Percentiles rank a stretch among this genome's conserved stretches.
Evolutionary conservation across 2,329 filamentous ascomycete species (phyloP).

Genomic region (Myriosclerotinia scirpicola): DNA sequence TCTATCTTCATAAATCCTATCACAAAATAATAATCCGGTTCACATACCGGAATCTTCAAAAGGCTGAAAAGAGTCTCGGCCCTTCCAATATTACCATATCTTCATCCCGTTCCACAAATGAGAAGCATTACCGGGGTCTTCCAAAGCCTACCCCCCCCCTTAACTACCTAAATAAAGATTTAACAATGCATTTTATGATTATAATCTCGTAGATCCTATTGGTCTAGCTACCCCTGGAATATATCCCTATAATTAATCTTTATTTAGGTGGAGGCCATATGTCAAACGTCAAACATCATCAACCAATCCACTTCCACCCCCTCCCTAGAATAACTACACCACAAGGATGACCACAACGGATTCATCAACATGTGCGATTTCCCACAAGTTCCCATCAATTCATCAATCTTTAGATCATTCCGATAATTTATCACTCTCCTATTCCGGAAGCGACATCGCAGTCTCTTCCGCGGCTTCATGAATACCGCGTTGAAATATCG

Average conservation of each 20-base stretch:
- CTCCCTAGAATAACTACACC: not conserved
- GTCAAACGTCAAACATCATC: not conserved
- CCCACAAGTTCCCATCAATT: not conserved
- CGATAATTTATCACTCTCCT: slow-evolving; percentile 13
- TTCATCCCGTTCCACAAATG: slow-evolving; percentile 3
- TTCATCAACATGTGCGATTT: not conserved
- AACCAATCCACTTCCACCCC: not conserved
- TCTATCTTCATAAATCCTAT: not conserved
- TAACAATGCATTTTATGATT: too few relatives aligned
- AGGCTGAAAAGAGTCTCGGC: slow-evolving; percentile 15
- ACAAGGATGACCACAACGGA: not conserved
- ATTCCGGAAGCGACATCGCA: slow-evolving; percentile 9
- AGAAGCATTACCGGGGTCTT: not conserved
- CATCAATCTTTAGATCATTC: not conserved
- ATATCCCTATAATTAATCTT: too few relatives aligned
- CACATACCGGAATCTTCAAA: not conserved
- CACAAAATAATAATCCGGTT: not conserved
- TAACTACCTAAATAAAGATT: too few relatives aligned
- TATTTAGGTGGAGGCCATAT: too few relatives aligned
- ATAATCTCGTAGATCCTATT: too few relatives aligned
- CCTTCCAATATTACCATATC: slow-evolving; percentile 11
- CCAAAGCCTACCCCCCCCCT: too few relatives aligned
- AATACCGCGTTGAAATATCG: not conserved
- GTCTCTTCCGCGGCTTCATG: not conserved
- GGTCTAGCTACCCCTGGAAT: too few relatives aligned